Evolutionary conservation across 768 basidiomycete genomes (phyloP).

Genomic region (Udeniomyces megalosporus): DNA sequence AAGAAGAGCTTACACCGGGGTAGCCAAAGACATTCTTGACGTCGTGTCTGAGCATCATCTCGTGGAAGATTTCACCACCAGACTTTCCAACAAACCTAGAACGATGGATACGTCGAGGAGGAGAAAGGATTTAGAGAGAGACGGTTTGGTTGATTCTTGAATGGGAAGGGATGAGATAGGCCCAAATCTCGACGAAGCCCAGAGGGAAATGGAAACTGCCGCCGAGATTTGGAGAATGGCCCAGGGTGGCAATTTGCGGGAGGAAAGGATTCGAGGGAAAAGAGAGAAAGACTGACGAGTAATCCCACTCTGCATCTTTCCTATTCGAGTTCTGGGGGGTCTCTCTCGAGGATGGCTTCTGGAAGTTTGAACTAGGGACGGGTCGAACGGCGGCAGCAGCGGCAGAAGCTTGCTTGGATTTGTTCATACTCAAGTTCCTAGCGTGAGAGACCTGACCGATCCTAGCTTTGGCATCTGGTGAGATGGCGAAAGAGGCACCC

Average conservation of each 20-base stretch:
- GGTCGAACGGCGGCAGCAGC: neutral
- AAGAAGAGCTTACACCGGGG: conserved; percentile 42
- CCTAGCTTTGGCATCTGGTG: conserved; percentile 12
- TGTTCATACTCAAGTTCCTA: neutral
- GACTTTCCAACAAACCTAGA: conserved; percentile 67
- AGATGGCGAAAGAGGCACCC: conserved; percentile 12
- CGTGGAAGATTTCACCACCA: conserved; percentile 95
- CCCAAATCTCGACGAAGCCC: no score
- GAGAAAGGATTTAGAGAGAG: neutral
- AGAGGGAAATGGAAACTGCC: no score
- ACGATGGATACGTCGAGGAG: neutral
- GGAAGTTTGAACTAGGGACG: conserved; percentile 11
- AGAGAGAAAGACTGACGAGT: conserved; percentile 1
- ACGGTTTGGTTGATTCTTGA: no score
- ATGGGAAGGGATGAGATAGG: neutral
- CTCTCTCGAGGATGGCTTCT: neutral
- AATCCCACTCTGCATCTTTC: conserved; percentile 10
- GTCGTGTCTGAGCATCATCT: conserved; percentile 95
- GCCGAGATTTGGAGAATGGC: no score
- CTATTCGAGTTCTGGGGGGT: neutral
- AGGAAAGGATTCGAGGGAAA: neutral
- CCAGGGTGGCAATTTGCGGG: no score
- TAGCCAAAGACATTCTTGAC: conserved; percentile 97
- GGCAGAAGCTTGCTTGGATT: neutral
- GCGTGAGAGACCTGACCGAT: conserved; percentile 2